Base-by-base conservation (phyloP, 2,329 filamentous ascomycete genomes). In the Ceratocystis destructans region DNA sequence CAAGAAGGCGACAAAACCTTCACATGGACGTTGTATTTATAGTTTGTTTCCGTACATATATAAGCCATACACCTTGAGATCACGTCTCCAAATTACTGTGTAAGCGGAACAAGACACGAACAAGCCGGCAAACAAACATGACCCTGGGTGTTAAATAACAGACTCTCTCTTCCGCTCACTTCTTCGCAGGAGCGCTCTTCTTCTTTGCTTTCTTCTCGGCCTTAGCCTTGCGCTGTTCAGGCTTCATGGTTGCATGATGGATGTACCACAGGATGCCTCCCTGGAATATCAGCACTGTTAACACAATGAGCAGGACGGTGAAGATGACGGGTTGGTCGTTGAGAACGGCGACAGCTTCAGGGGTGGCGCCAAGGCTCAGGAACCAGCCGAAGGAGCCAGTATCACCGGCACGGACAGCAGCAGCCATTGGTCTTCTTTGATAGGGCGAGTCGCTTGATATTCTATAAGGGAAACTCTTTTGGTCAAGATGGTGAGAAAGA, bases 241-340 rank as follows among this genome's bases (percentile, higher is more conserved):
- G 82, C 76, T 85, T 85, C 75, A 83, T 69, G 22, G 83, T 85
- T 67, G 81, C 82, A 71, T 76, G 79, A 74, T 84, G 81, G 71
- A 85, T 85, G 74, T 79, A 83, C 80, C 80, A 83, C 65, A 82
- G 73, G 62, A 84, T 74, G 8, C 77, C 71, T 67, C 73, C 73
- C 70, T 84, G 76, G 7, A 79, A 71, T 68, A 76, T 76, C 63
- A 84, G 70, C 68, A 75, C 75, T 71, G 82, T 71, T 66, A 85
- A 76, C 68, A 82, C 81, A 72, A 83, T 73, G 69, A 85, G 69
- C 68, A 85, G 79, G 69, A 81, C 80, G 69, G 78, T 81, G 75
- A 85, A 84, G 65, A 85, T 76, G 68, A 80, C 75, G 25, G 83
- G 82, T 73, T 85, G 83, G 71, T 85, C 82, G 75, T 85, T 84